Percentiles rank a stretch among this genome's conserved stretches.
phyloP scores from a whole-genome alignment of 371 early-diverging fungal genomes.

The Mortierella sp. region DNA sequence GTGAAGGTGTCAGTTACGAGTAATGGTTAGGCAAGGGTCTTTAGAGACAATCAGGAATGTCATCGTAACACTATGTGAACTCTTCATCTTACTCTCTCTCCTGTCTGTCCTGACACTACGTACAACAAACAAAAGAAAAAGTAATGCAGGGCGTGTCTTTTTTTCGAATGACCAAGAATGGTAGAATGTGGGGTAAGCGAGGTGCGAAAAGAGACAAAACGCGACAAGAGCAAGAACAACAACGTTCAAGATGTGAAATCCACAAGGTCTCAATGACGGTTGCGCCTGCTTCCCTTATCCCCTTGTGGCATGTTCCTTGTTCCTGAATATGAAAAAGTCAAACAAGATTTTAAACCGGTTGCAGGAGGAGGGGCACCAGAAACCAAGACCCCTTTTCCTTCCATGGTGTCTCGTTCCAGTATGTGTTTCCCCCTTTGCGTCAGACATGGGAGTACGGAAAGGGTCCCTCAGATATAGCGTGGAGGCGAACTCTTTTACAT shows the following conservation, averaged over 20 bases:
- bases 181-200: neutral
- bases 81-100: neutral
- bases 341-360: neutral
- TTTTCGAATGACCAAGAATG: neutral
- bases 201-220: too few species aligned
- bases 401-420: neutral
- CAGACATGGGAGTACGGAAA: neutral
- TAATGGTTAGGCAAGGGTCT: neutral
- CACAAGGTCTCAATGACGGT: too few species aligned
- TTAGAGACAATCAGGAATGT: constrained; percentile 2
- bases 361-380: neutral
- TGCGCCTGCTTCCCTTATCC: too few species aligned
- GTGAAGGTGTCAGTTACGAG: neutral
- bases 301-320: neutral
- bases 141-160: neutral
- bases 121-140: neutral
- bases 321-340: neutral
- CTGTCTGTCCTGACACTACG: neutral
- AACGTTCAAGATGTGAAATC: neutral
- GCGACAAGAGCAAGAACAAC: neutral
- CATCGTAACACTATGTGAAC: neutral
- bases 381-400: neutral
- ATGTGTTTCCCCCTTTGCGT: neutral
- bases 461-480: neutral
- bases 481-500: too few species aligned